These are phyloP conservation scores for Colletotrichum godetiae DNA, from an alignment of 2,329 filamentous ascomycete species.

Conservation along the genomic window DNA sequence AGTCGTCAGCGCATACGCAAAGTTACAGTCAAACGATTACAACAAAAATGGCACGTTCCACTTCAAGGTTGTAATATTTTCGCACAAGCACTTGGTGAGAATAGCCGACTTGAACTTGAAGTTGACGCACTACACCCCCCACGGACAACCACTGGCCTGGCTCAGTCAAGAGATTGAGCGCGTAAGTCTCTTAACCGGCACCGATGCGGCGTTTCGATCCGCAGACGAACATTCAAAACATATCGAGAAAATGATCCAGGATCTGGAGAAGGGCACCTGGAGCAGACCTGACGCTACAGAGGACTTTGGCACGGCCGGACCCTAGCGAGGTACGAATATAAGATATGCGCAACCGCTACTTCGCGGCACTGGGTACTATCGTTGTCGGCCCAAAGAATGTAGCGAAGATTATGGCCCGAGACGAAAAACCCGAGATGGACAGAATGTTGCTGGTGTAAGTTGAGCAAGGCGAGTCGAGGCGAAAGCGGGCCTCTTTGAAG, in stretches of 20 bases:
- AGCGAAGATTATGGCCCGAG: not conserved
- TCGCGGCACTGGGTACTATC: not conserved
- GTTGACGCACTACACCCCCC: not conserved
- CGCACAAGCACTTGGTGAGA: not conserved
- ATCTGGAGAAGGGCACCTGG: conserved; percentile 80
- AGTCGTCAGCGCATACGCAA: not conserved
- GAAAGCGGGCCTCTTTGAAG: not conserved
- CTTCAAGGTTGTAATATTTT: conserved; percentile 2
- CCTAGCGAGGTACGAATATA: not conserved
- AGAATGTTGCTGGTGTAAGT: not conserved
- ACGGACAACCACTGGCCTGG: not conserved
- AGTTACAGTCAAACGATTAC: not conserved
- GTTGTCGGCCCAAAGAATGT: not conserved
- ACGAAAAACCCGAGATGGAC: not conserved
- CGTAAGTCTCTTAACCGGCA: not conserved
- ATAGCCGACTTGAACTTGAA: not conserved
- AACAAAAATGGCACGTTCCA: not conserved
- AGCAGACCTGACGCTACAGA: conserved; percentile 77
- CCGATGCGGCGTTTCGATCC: not conserved
- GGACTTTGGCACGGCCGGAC: conserved; percentile 64
- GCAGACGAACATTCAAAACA: not conserved
- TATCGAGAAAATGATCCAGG: conserved; percentile 53
- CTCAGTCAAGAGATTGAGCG: conserved; percentile 19
- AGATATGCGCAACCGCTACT: not conserved
- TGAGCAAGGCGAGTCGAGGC: not conserved